Evolutionary conservation across 2,329 filamentous ascomycete genomes (phyloP), one percentile per base, ranked within the genome.

Genomic region (Aspergillus calidoustus): DNA sequence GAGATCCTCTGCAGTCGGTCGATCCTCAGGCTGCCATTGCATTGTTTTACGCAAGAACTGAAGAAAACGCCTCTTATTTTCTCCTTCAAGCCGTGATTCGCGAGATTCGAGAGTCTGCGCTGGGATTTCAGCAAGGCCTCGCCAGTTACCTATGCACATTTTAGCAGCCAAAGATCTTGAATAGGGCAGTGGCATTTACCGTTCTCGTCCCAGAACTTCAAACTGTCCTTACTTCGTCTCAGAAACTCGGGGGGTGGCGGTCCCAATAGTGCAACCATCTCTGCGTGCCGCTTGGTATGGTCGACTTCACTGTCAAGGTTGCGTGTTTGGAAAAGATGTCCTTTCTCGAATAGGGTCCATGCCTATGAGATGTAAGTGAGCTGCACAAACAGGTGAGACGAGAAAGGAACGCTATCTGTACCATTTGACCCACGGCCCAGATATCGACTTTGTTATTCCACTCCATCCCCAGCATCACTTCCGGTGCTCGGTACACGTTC

Each of bases 401-500:
- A 60, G 44, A 47, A 58, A 47, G 19, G 48, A 41, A 48, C 59
- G 55, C 46, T 22, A 19, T 4, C n/a, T 74, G 71, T 69, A 81
- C 80, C 80, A 82, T 77, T 57, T 76, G 76, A 0, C 79, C 81
- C 1, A 75, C 66, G 44, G 78, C 80, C 82, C 81, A 84, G 50
- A 84, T 80, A 64, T 84, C 81, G 8, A 83, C 71, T 23, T 73
- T 66, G 53, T 77, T 79, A 2, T 69, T 68, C 81, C 81, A 83
- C 0, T 72, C 68, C 4, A 72, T 71, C 61, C 72, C 65, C 2
- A 84, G 63, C 4, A 83, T 79, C 7, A 83, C 78, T 65, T 84
- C 69, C 17, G 66, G 67, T 4, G 68, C 64, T 9, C 68, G 57
- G 28, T 71, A 71, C 25, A 66, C 54, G 55, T 48, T 48, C 22